A percentile compares a stretch with the other conserved stretches of the same genome.
Conservation (phyloP, 2,329 filamentous ascomycete species). For the Apiospora aurea region DNA sequence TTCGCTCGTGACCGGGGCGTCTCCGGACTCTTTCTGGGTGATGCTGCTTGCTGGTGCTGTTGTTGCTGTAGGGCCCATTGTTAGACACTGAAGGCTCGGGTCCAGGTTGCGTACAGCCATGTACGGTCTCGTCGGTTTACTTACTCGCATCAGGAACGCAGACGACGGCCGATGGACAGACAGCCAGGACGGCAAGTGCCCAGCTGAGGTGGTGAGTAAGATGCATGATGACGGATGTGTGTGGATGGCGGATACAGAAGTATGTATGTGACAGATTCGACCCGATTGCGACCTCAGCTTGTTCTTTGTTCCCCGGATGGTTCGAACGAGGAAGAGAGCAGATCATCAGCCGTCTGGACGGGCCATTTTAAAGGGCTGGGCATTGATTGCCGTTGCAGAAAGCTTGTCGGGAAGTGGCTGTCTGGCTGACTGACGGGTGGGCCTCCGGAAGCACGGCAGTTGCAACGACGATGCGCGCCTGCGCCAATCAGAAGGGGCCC, state of each 20-base stretch:
- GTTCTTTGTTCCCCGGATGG: neutral
- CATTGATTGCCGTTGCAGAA: neutral
- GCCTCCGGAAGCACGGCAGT: constrained; percentile 4
- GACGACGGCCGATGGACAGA: neutral
- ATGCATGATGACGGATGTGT: neutral
- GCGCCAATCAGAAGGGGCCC: neutral
- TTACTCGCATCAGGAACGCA: neutral
- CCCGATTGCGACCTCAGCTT: neutral
- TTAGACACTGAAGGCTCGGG: neutral
- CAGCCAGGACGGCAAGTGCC: neutral
- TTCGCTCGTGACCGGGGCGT: neutral
- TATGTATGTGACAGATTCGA: neutral
- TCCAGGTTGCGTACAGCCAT: neutral
- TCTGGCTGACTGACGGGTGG: neutral
- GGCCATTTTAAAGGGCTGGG: constrained; percentile 4
- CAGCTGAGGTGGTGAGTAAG: neutral
- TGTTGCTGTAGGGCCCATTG: neutral
- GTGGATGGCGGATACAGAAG: too few relatives aligned
- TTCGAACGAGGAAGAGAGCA: neutral
- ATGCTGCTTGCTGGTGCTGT: neutral
- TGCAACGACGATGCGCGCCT: neutral
- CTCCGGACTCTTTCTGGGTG: neutral
- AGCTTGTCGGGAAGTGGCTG: neutral
- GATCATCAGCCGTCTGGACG: neutral
- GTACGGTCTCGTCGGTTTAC: neutral